phyloP scores from a whole-genome alignment of 805 yeast genomes.

The Wickerhamomyces pijperi region DNA sequence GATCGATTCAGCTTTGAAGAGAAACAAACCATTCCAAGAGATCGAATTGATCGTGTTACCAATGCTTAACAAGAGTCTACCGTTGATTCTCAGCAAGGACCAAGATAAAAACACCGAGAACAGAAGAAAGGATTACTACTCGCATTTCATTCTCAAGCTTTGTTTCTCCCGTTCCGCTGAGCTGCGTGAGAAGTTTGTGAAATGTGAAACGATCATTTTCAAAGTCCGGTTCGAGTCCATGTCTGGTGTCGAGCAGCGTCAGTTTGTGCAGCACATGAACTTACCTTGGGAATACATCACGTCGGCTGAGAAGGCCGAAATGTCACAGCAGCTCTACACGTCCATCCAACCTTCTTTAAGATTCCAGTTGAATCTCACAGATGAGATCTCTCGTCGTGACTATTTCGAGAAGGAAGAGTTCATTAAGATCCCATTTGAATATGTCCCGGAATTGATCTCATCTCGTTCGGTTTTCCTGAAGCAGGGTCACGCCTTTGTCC shows the following conservation, averaged over 20 bases:
- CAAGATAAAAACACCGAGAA: constrained; percentile 26
- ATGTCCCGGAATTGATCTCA: constrained; percentile 67
- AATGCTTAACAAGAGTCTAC: constrained; percentile 49
- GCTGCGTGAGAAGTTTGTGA: constrained; percentile 64
- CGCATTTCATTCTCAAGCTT: constrained; percentile 78
- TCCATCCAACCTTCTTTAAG: constrained; percentile 35
- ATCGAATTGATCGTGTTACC: constrained; percentile 58
- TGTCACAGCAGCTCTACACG: constrained; percentile 38
- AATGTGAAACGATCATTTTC: constrained; percentile 67
- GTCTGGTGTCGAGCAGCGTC: constrained; percentile 54
- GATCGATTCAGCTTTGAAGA: constrained; percentile 62
- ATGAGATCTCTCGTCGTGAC: constrained; percentile 30
- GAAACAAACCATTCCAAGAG: constrained; percentile 56
- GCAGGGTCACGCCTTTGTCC: constrained; percentile 74
- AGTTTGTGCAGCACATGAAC: constrained; percentile 54
- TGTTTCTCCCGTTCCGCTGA: constrained; percentile 88
- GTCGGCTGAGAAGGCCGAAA: constrained; percentile 44
- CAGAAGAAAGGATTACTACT: constrained; percentile 80
- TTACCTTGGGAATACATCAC: constrained; percentile 64
- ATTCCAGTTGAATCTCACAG: constrained; percentile 26
- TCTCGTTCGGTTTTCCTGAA: constrained; percentile 57
- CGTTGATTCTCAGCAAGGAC: too few relatives aligned
- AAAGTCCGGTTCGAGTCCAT: constrained; percentile 58
- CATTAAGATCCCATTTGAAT: constrained; percentile 81
- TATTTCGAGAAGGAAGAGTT: constrained; percentile 52